Conservation (phyloP, 2,329 filamentous ascomycete species). For the Trichoderma citrinoviride region DNA sequence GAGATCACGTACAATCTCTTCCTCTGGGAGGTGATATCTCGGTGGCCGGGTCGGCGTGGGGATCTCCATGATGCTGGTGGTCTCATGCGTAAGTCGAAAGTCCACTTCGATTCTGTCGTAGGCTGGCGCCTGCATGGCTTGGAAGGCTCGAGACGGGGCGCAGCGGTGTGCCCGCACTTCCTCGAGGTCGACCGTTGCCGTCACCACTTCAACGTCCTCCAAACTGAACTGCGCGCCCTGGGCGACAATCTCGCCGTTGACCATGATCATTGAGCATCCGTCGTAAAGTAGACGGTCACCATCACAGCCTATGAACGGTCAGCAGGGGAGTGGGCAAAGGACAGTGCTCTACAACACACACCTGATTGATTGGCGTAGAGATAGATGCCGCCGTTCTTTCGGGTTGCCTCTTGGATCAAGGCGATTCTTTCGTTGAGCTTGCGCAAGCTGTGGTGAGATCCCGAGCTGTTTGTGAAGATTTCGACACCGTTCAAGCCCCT, state of each 20-base stretch:
- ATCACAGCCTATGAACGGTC: neutral
- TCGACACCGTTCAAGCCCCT: conserved; percentile 16
- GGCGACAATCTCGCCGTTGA: conserved; percentile 60
- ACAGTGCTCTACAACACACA: neutral
- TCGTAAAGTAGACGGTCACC: conserved; percentile 39
- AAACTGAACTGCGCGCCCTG: conserved; percentile 63
- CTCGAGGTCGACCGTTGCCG: conserved; percentile 67
- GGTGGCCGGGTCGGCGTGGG: conserved; percentile 13
- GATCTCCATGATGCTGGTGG: conserved; percentile 25
- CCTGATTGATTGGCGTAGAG: conserved; percentile 37
- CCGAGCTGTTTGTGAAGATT: conserved; percentile 29
- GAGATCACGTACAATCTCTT: conserved; percentile 51
- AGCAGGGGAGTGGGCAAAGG: neutral
- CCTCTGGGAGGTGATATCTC: conserved; percentile 59
- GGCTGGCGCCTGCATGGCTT: conserved; percentile 21
- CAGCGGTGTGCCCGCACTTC: conserved; percentile 51
- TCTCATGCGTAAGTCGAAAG: conserved; percentile 28
- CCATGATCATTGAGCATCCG: conserved; percentile 41
- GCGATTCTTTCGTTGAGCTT: conserved; percentile 64
- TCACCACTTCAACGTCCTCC: conserved; percentile 63
- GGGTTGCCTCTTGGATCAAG: conserved; percentile 64
- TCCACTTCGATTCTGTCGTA: conserved; percentile 23
- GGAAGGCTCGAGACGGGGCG: conserved; percentile 18
- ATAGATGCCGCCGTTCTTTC: conserved; percentile 59
- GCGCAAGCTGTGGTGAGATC: conserved; percentile 50